Base-by-base conservation (phyloP, 2,329 filamentous ascomycete genomes). In the Leptoxyphium fumago region DNA sequence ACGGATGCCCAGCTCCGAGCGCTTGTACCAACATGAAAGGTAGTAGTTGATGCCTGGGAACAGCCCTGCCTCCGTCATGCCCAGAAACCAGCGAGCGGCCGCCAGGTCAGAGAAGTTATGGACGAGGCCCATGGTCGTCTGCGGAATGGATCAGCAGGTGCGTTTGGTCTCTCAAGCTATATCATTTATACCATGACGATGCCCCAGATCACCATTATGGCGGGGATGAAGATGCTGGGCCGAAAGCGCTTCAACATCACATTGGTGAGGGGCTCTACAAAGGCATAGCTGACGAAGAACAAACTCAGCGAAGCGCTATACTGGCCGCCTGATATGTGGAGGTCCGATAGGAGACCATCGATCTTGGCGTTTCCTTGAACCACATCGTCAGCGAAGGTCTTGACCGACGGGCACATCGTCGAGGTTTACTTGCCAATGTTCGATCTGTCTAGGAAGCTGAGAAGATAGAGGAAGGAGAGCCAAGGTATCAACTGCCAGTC, bases 211-310 rank as follows among this genome's bases (percentile, higher is more conserved):
- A 74, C 71, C 81, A 94, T 91, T 54, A 91, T 93, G 17, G 74
- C 66, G 1, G 87, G 83, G 42, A 56, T 50, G 49, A 93, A 94
- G 46, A 88, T 64, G 38, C 80, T 84, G 0, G 86, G 87, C 1
- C 77, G 73, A 48, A 85, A 64, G 14, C 71, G 72, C 64, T 91
- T 93, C 45, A 93, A 75, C 21, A 93, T 62, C 39, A 91, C 69
- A 59, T 93, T 91, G 47, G 84, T 87, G 40, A 87, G 54, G 0
- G 79, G 78, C 60, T 91, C 85, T 48, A 85, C 87, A 28, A 87
- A 63, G 2, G 84, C 74, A 60, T 94, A 94, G 1, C 82, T 86
- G 43, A 93, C 72, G 65, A 94, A 94, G 67, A 94, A 94, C 54
- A 94, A 81, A 32, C 82, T 84, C 9, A 94, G 70, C 0, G 79